These are phyloP conservation scores for Carnegiea gigantea DNA, from an alignment of 179 eudicot species.

Conservation along the genomic window DNA sequence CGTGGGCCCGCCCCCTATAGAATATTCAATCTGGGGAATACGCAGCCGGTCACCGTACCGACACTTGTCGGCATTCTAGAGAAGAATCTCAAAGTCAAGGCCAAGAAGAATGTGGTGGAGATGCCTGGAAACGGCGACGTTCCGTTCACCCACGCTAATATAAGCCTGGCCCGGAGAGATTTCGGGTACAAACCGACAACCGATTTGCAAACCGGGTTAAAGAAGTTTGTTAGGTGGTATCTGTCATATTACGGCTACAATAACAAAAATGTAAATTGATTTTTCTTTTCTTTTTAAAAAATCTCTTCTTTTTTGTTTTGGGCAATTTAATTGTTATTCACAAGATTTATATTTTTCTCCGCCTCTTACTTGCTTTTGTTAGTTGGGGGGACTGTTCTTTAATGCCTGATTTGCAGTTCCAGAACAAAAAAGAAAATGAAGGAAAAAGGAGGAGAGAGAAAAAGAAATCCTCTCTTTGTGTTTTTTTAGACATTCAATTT, in stretches of 20 bases:
- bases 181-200: conserved; percentile 45
- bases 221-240: conserved; percentile 44
- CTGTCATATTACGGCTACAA: conserved; percentile 32
- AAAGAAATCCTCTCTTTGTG: neutral
- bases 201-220: conserved; percentile 44
- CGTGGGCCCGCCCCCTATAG: conserved; percentile 40
- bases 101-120: conserved; percentile 40
- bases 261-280: neutral
- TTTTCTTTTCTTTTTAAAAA: neutral
- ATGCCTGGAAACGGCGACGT: conserved; percentile 52
- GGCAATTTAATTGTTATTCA: neutral
- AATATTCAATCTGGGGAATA: conserved; percentile 40
- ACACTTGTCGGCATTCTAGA: conserved; percentile 40
- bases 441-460: neutral
- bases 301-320: neutral
- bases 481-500: neutral
- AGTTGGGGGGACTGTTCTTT: too few relatives aligned
- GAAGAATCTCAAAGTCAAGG: conserved; percentile 39
- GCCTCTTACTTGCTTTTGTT: neutral
- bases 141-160: conserved; percentile 44
- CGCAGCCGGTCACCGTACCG: conserved; percentile 46
- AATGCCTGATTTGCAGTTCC: neutral
- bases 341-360: neutral
- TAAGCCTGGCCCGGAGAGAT: conserved; percentile 32
- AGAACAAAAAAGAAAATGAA: neutral